These are phyloP conservation scores for Colletotrichum coccodes DNA, from an alignment of 2,329 filamentous ascomycete species.

Conservation along the genomic window DNA sequence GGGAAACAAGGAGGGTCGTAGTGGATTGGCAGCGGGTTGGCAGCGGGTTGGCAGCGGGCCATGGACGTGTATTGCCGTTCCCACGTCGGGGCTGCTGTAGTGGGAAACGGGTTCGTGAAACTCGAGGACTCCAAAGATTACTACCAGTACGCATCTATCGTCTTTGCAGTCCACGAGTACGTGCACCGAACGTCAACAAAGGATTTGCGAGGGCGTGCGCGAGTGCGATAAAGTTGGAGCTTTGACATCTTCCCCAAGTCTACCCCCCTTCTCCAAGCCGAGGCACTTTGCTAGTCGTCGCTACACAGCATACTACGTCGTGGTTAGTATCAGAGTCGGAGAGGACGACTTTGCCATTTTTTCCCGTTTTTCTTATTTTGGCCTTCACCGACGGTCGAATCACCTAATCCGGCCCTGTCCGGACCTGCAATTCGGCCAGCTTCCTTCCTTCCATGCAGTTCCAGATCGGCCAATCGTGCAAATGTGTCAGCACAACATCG, in stretches of 20 bases:
- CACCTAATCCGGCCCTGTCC: constrained; percentile 2
- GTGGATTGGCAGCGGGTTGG: background rate
- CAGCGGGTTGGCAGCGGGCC: background rate
- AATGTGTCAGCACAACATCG: background rate
- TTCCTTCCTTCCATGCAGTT: background rate
- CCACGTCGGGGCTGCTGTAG: background rate
- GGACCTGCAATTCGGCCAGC: constrained; percentile 1
- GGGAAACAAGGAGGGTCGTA: background rate
- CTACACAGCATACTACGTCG: too few species aligned
- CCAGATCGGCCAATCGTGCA: background rate
- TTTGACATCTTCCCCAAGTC: background rate
- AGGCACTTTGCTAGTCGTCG: background rate
- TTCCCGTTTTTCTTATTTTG: background rate
- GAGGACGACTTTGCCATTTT: background rate
- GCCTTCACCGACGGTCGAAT: constrained; percentile 7
- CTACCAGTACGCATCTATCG: too few species aligned
- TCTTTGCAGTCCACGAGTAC: background rate
- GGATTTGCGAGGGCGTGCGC: background rate
- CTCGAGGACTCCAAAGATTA: background rate
- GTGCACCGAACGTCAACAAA: background rate
- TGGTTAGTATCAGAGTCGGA: too few species aligned
- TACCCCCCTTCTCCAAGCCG: background rate
- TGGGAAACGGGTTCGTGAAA: background rate
- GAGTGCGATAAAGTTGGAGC: background rate
- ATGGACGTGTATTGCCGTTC: constrained; percentile 1